These are phyloP conservation scores for Cercospora citrullina DNA, from an alignment of 2,329 filamentous ascomycete genomes.

Conservation along the genomic window DNA sequence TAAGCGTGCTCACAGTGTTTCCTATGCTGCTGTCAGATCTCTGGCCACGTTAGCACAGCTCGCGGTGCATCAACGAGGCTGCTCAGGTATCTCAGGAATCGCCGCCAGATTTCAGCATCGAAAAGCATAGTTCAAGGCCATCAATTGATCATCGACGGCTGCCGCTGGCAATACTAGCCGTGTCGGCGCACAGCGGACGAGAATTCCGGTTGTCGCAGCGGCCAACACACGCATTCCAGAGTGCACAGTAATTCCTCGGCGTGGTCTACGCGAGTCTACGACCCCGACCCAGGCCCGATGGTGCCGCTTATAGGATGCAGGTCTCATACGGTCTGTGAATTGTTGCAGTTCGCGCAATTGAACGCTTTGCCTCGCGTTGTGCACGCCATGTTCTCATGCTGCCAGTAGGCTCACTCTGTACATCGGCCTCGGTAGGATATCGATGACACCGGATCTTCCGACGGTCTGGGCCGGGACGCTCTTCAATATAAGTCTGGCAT, in stretches of 20 bases:
- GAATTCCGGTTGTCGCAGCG: slow-evolving; percentile 1
- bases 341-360: neutral
- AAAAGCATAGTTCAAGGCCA: neutral
- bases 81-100: neutral
- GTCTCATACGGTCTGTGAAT: neutral
- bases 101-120: neutral
- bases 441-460: too few species aligned
- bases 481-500: too few species aligned
- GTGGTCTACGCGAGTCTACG: neutral
- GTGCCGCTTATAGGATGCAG: neutral
- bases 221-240: slow-evolving; percentile 2
- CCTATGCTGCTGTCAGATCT: neutral
- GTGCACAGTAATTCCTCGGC: slow-evolving; percentile 5
- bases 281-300: neutral
- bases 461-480: too few species aligned
- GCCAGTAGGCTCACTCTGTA: too few species aligned
- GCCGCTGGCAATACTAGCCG: neutral
- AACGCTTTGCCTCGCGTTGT: too few species aligned
- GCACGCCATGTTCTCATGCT: too few species aligned
- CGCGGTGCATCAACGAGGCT: neutral
- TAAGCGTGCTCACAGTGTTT: neutral
- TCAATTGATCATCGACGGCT: neutral
- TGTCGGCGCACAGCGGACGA: neutral
- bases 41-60: neutral
- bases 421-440: too few species aligned